Evolutionary conservation across 129 eudicot species (phyloP).

Genomic region (Silybum marianum): DNA sequence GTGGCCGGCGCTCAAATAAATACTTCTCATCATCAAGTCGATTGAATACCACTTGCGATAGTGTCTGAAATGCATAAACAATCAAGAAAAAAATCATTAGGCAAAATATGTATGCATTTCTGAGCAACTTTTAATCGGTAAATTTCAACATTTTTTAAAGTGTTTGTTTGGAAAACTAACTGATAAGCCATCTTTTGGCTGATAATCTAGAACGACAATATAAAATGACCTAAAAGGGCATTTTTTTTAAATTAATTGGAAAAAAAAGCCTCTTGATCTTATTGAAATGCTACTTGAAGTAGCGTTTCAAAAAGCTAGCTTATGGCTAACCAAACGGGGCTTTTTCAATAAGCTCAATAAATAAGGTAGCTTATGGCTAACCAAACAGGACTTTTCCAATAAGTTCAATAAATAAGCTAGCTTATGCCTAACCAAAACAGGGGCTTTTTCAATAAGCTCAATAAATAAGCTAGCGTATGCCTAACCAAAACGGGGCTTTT

Average conservation of each 20-base stretch:
- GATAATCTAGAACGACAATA: background rate
- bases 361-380: too few species aligned
- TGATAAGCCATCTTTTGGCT: too few species aligned
- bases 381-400: too few species aligned
- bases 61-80: slow-evolving; percentile 51
- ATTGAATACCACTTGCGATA: slow-evolving; percentile 84
- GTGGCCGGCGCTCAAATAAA: slow-evolving; percentile 79
- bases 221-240: background rate
- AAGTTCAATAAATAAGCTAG: background rate
- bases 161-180: background rate
- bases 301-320: background rate
- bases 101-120: background rate
- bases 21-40: slow-evolving; percentile 82
- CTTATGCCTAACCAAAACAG: too few species aligned
- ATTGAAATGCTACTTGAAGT: too few species aligned
- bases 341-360: background rate
- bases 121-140: background rate
- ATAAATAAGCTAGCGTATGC: too few species aligned
- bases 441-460: too few species aligned
- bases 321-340: background rate
- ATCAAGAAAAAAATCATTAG: background rate
- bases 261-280: background rate
- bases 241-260: background rate
- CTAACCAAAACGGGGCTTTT: too few species aligned
- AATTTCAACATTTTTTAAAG: background rate